Evolutionary conservation across 257 asterid genomes (phyloP).

Genomic region (Anisodus tanguticus): DNA sequence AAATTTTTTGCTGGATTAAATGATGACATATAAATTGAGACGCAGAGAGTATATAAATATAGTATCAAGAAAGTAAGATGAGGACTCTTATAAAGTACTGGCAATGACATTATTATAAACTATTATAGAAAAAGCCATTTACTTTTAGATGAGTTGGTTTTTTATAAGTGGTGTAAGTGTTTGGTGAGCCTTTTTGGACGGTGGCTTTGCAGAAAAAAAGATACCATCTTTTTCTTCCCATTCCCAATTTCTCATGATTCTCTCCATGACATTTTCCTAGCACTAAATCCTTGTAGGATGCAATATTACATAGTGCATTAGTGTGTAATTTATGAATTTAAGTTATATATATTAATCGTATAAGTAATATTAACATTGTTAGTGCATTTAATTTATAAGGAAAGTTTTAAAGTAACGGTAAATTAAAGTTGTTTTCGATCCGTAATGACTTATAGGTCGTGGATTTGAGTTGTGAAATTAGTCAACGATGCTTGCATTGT

Average conservation of each 20-base stretch:
- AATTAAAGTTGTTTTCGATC: not conserved
- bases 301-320: not conserved
- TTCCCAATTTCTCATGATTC: constrained; percentile 37
- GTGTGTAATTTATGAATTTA: not conserved
- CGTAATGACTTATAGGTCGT: not conserved
- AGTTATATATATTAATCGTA: not conserved
- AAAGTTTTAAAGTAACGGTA: no score
- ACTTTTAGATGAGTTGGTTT: constrained; percentile 15
- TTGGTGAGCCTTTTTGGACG: constrained; percentile 40
- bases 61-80: not conserved
- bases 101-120: not conserved
- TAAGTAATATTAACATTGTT: not conserved
- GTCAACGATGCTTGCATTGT: not conserved
- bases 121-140: not conserved
- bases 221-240: constrained; percentile 29
- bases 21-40: no score
- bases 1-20: no score
- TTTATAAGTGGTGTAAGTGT: constrained; percentile 18
- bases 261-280: constrained; percentile 30
- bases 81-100: not conserved
- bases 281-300: constrained; percentile 26
- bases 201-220: constrained; percentile 34
- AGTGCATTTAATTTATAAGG: not conserved
- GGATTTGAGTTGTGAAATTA: not conserved
- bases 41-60: not conserved